These are phyloP conservation scores for Aspergillus campestris DNA, from an alignment of 495 filamentous ascomycete species.

Conservation along the genomic window DNA sequence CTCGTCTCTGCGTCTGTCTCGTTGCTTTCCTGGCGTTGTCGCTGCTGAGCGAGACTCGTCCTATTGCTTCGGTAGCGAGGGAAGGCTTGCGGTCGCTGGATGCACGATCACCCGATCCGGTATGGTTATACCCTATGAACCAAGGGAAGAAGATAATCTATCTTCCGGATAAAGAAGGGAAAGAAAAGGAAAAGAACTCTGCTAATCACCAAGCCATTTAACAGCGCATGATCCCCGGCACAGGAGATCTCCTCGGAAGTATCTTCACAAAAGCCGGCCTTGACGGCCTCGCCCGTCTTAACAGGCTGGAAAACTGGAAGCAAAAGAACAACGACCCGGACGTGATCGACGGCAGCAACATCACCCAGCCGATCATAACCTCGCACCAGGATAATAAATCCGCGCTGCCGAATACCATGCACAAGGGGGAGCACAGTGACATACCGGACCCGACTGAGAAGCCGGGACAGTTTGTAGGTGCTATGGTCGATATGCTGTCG, in stretches of 20 bases:
- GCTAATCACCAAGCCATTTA: background rate
- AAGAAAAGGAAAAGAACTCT: background rate
- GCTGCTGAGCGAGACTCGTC: no score
- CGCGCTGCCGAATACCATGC: background rate
- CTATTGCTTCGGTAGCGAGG: no score
- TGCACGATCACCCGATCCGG: constrained; percentile 6
- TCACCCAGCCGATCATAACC: background rate
- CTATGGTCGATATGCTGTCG: constrained; percentile 13
- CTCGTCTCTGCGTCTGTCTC: no score
- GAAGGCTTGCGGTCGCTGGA: background rate
- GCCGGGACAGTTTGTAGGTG: constrained; percentile 13
- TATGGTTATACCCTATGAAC: background rate
- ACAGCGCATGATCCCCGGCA: constrained; percentile 27
- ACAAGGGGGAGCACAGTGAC: constrained; percentile 5
- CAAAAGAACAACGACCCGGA: background rate
- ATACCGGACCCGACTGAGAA: constrained; percentile 12
- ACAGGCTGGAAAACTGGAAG: constrained; percentile 12
- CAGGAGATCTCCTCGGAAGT: constrained; percentile 13
- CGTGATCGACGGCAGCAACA: constrained; percentile 9
- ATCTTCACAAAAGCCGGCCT: constrained; percentile 20
- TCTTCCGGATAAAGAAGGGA: background rate
- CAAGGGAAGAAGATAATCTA: no score
- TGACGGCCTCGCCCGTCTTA: constrained; percentile 6
- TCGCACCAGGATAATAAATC: background rate
- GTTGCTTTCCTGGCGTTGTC: no score